Conservation (phyloP, 1,284 basidiomycete species). For the Gastroboletus turbinatus region DNA sequence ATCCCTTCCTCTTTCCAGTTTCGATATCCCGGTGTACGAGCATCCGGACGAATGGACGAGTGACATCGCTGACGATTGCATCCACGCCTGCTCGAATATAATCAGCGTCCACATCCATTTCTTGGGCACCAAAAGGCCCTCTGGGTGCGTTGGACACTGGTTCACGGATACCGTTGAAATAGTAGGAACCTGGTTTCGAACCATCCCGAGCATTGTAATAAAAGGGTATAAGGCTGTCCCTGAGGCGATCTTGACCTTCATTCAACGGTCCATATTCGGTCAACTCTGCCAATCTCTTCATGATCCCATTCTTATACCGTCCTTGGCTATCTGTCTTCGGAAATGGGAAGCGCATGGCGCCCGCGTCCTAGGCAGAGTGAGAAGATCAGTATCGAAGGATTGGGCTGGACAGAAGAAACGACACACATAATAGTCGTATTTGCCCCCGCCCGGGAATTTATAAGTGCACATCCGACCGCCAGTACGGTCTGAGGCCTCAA, state of each 20-base stretch:
- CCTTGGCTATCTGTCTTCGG: slow-evolving; percentile 15
- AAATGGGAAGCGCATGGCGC: slow-evolving; percentile 35
- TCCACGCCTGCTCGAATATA: too few species aligned
- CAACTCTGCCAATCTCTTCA: slow-evolving; percentile 33
- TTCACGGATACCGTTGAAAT: slow-evolving; percentile 14
- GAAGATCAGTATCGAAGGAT: background rate
- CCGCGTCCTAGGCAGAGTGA: slow-evolving; percentile 21
- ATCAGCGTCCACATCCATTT: too few species aligned
- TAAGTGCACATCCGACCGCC: slow-evolving; percentile 39
- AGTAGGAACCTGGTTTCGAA: slow-evolving; percentile 8
- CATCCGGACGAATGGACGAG: too few species aligned
- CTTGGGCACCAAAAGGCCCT: too few species aligned
- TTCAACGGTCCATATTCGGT: slow-evolving; percentile 19
- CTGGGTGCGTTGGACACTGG: background rate
- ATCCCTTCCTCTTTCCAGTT: too few species aligned
- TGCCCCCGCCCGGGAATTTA: slow-evolving; percentile 21
- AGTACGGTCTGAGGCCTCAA: slow-evolving; percentile 30
- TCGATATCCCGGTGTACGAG: too few species aligned
- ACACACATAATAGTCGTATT: slow-evolving; percentile 21
- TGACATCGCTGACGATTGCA: too few species aligned
- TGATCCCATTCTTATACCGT: slow-evolving; percentile 23
- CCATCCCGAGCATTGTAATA: background rate
- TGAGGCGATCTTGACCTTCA: slow-evolving; percentile 8
- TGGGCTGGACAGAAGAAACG: background rate
- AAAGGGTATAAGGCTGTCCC: slow-evolving; percentile 11